Evolutionary conservation across 139 green algal species (phyloP).

Genomic region (Nannochloris sp.): DNA sequence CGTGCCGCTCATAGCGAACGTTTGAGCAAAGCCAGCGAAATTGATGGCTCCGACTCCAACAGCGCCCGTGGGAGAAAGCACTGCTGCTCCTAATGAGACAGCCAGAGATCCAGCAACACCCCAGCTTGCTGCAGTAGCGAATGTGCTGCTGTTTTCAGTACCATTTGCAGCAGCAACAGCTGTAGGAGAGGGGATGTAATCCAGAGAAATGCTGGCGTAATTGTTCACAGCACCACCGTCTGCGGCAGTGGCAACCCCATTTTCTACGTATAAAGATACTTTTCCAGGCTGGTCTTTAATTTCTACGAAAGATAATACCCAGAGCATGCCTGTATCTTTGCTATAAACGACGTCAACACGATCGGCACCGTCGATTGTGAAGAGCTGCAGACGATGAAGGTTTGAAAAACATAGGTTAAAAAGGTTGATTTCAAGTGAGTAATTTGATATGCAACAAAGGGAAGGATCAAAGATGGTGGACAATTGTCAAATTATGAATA

Average conservation of each 20-base stretch:
- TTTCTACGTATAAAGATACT: constrained; percentile 2
- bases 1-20: constrained; percentile 13
- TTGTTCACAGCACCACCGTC: background rate
- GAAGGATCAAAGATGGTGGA: background rate
- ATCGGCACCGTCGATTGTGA: background rate
- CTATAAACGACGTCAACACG: constrained; percentile 24
- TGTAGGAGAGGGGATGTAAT: constrained; percentile 6
- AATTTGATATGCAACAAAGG: too few species aligned
- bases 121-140: constrained; percentile 6
- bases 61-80: constrained; percentile 4
- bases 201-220: background rate
- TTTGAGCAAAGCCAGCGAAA: constrained; percentile 22
- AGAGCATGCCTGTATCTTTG: constrained; percentile 2
- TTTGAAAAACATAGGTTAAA: background rate
- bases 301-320: constrained; percentile 12
- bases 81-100: constrained; percentile 11
- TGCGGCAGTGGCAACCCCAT: background rate
- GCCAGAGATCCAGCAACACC: constrained; percentile 5
- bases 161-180: too few species aligned
- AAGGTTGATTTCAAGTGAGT: too few species aligned
- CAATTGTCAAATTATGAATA: background rate
- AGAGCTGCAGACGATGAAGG: background rate
- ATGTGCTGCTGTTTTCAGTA: background rate
- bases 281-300: background rate
- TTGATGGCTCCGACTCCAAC: constrained; percentile 20